Evolutionary conservation across 2,329 filamentous ascomycete species (phyloP).

Genomic region (Fusarium sublunatum): DNA sequence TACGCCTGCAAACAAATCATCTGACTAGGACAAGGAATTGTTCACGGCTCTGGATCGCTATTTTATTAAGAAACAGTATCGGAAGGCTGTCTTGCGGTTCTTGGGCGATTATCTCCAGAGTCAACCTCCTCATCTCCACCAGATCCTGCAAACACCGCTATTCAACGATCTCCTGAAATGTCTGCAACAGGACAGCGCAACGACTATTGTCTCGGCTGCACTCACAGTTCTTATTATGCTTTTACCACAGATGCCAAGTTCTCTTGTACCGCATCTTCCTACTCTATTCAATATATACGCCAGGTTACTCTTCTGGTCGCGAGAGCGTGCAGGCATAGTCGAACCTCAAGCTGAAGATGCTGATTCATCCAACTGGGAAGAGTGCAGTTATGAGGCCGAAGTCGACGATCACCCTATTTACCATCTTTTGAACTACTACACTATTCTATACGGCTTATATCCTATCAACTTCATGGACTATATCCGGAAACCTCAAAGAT

Average conservation of each 20-base stretch:
- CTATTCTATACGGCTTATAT: constrained; percentile 84
- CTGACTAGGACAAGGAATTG: constrained; percentile 64
- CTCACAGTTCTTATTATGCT: constrained; percentile 84
- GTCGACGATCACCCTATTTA: constrained; percentile 71
- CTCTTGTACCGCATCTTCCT: constrained; percentile 74
- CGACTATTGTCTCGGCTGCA: constrained; percentile 78
- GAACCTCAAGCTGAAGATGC: constrained; percentile 55
- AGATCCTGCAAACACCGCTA: constrained; percentile 76
- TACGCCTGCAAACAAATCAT: neutral
- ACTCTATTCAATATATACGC: constrained; percentile 85
- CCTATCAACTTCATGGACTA: constrained; percentile 90
- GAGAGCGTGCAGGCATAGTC: constrained; percentile 57
- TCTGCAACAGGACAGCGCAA: constrained; percentile 81
- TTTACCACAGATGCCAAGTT: constrained; percentile 81
- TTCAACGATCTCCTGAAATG: constrained; percentile 78
- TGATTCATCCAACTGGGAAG: constrained; percentile 68
- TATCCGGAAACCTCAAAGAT: constrained; percentile 83
- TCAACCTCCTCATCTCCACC: constrained; percentile 82
- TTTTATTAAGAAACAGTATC: constrained; percentile 71
- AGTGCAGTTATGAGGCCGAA: constrained; percentile 69
- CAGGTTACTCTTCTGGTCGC: constrained; percentile 82
- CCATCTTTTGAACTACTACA: constrained; percentile 80
- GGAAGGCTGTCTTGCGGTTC: constrained; percentile 72
- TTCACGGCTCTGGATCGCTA: constrained; percentile 73
- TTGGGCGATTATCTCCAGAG: constrained; percentile 78